Conservation (phyloP, 129 eudicot genomes). For the Flaveria brownii region DNA sequence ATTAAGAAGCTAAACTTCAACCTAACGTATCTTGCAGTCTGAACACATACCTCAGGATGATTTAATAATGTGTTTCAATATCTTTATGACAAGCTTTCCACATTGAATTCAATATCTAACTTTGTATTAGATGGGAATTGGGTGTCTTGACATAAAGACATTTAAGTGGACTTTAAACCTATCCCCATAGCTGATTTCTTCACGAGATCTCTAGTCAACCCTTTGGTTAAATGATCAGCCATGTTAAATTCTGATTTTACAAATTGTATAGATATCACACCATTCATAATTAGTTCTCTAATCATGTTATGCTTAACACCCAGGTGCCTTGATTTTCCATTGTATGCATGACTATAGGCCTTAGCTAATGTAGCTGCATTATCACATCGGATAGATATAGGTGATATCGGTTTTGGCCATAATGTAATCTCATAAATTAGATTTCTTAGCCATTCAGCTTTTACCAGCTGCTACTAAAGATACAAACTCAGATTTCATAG, state of each 20-base stretch:
- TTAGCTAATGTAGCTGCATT: too few species aligned
- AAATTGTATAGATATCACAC: too few species aligned
- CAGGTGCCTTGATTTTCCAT: too few species aligned
- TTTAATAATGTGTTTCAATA: neutral
- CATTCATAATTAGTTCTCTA: too few species aligned
- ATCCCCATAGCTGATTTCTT: neutral
- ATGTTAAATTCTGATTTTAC: too few species aligned
- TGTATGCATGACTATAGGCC: too few species aligned
- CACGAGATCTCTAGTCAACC: too few species aligned
- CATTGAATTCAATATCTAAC: neutral
- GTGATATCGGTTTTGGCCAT: too few species aligned
- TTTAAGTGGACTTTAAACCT: constrained; percentile 7
- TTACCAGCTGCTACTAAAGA: neutral
- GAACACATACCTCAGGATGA: constrained; percentile 12
- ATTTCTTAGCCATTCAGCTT: neutral
- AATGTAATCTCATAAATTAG: neutral
- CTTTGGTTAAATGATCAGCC: too few species aligned
- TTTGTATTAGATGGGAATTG: neutral
- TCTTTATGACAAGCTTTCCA: neutral
- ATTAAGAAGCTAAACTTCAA: constrained; percentile 1
- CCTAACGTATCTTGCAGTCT: neutral
- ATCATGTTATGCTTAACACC: too few species aligned
- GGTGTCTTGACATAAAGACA: neutral
- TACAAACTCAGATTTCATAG: neutral
- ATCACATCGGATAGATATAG: too few species aligned